Conservation (phyloP, 2,329 filamentous ascomycete genomes). For the Alternaria conjuncta region DNA sequence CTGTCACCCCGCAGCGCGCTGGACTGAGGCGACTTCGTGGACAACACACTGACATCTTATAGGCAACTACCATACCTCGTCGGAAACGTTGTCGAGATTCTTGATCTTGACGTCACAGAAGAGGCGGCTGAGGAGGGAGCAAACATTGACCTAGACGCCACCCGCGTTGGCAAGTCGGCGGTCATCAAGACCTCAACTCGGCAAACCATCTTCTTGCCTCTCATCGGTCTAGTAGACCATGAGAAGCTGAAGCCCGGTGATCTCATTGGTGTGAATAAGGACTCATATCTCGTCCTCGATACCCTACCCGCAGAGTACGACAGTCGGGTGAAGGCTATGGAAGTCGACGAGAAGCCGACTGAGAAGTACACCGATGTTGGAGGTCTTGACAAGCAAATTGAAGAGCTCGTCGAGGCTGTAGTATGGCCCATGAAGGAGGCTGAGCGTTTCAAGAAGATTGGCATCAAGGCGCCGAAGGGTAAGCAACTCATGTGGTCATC, state of each 20-base stretch:
- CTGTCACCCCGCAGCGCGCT: constrained; percentile 3
- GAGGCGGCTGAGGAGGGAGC: constrained; percentile 97
- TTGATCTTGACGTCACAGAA: constrained; percentile 94
- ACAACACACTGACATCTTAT: constrained; percentile 11
- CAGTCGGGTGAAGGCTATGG: constrained; percentile 99
- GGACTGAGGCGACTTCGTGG: neutral
- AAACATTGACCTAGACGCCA: constrained; percentile 97
- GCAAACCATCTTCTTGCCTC: constrained; percentile 96
- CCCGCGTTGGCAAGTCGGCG: constrained; percentile 94
- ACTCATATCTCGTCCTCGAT: constrained; percentile 96
- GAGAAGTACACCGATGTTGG: constrained; percentile 99
- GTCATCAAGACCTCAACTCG: constrained; percentile 99
- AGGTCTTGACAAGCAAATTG: constrained; percentile 97
- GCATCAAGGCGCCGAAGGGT: constrained; percentile 99
- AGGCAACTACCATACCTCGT: constrained; percentile 98
- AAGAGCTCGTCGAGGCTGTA: constrained; percentile 96
- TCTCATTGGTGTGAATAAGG: constrained; percentile 98
- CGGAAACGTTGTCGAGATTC: constrained; percentile 95
- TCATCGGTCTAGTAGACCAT: constrained; percentile 96
- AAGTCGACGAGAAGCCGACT: constrained; percentile 99
- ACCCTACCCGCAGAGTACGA: constrained; percentile 98
- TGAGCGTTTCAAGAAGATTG: constrained; percentile 98
- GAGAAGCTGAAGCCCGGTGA: constrained; percentile 94
- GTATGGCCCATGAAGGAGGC: constrained; percentile 99
- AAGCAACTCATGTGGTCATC: constrained; percentile 37